These are phyloP conservation scores for Omphalea diandra DNA, from an alignment of 441 rosid genomes.

Conservation along the genomic window DNA sequence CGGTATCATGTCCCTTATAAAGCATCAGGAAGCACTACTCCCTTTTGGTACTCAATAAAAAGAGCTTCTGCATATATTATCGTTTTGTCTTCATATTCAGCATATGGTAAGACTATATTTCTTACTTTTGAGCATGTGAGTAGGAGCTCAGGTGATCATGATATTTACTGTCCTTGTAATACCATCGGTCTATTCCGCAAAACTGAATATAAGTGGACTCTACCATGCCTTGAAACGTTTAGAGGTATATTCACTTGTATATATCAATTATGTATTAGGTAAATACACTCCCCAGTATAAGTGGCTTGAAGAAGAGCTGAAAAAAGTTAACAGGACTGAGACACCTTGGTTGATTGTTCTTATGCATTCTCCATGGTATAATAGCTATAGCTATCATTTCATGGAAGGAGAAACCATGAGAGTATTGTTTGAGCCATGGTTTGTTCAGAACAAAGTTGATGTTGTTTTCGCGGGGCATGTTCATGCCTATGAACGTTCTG, in stretches of 20 bases:
- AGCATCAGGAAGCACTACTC: constrained; percentile 61
- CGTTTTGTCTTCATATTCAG: constrained; percentile 79
- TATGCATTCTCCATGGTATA: constrained; percentile 89
- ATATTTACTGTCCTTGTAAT: not conserved
- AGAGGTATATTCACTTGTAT: not conserved
- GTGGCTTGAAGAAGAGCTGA: constrained; percentile 76
- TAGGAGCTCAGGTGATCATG: not conserved
- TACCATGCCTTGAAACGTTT: not conserved
- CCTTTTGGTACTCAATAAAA: constrained; percentile 90
- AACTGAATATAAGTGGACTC: not conserved
- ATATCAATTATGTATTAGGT: constrained; percentile 35
- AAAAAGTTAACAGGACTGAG: constrained; percentile 77
- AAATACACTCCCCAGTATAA: constrained; percentile 77
- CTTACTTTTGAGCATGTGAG: too few relatives aligned
- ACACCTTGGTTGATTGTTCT: constrained; percentile 93
- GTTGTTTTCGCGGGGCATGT: constrained; percentile 88
- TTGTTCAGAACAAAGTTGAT: constrained; percentile 75
- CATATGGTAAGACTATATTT: constrained; percentile 57
- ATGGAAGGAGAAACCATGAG: constrained; percentile 99
- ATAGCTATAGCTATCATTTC: constrained; percentile 83
- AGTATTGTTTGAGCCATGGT: constrained; percentile 79
- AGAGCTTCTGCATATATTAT: constrained; percentile 79
- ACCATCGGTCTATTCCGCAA: too few relatives aligned
- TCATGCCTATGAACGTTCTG: constrained; percentile 92
- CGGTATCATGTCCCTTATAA: constrained; percentile 69